Conservation (phyloP, 768 basidiomycete species). For the Agrocybe praecox region DNA sequence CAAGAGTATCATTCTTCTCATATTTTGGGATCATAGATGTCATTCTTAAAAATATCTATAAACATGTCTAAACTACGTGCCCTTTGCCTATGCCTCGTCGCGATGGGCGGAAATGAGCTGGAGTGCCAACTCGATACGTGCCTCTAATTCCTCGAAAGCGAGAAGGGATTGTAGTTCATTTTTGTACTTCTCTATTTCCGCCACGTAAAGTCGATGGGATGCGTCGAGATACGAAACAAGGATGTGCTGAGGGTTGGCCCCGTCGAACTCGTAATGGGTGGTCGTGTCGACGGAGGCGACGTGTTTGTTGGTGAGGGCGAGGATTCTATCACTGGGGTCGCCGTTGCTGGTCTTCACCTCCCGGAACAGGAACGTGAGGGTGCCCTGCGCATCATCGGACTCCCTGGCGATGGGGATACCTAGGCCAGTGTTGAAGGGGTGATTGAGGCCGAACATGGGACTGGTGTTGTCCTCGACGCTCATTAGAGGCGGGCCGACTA, state of each 20-base stretch:
- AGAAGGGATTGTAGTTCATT: too few relatives aligned
- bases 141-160: too few relatives aligned
- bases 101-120: too few relatives aligned
- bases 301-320: conserved; percentile 10
- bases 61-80: too few relatives aligned
- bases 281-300: conserved; percentile 5
- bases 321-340: conserved; percentile 9
- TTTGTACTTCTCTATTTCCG: too few relatives aligned
- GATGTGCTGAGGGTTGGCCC: conserved; percentile 18
- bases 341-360: conserved; percentile 21
- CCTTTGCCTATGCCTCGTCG: too few relatives aligned
- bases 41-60: too few relatives aligned
- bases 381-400: conserved; percentile 29
- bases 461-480: conserved; percentile 19
- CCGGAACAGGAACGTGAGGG: conserved; percentile 29
- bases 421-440: conserved; percentile 25
- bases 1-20: too few relatives aligned
- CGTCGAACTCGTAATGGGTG: conserved; percentile 13
- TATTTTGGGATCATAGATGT: too few relatives aligned
- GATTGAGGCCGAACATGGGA: conserved; percentile 21
- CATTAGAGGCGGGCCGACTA: conserved; percentile 25
- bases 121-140: too few relatives aligned
- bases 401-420: conserved; percentile 29
- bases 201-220: too few relatives aligned
- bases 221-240: too few relatives aligned